Conservation (phyloP, 1,284 basidiomycete genomes). For the Apiotrichum veenhuisii region DNA sequence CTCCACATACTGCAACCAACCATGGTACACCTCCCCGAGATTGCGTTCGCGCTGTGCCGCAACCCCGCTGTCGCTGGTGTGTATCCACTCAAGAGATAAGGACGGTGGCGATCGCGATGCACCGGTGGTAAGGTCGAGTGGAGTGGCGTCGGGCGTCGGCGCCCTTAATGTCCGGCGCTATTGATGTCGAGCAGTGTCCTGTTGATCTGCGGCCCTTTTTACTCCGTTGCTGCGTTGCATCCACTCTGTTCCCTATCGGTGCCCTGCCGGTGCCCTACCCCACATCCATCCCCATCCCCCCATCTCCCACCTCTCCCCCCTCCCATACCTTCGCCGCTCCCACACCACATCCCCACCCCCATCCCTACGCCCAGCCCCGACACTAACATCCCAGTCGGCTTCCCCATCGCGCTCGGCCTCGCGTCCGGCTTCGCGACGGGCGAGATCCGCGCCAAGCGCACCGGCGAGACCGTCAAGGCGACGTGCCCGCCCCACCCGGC, state of each 20-base stretch:
- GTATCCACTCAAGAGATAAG: conserved; percentile 4
- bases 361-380: neutral
- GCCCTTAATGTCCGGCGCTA: no score
- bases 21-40: conserved; percentile 48
- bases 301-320: neutral
- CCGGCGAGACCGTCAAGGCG: conserved; percentile 4
- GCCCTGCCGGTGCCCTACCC: no score
- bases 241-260: no score
- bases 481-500: conserved; percentile 12
- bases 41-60: conserved; percentile 59
- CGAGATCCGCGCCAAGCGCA: conserved; percentile 26
- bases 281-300: no score
- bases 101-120: neutral
- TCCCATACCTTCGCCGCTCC: neutral
- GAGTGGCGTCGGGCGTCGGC: neutral
- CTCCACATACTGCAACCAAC: neutral
- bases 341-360: neutral
- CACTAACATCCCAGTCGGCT: conserved; percentile 50
- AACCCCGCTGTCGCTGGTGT: conserved; percentile 58
- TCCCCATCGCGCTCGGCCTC: conserved; percentile 60
- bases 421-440: conserved; percentile 54
- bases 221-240: no score
- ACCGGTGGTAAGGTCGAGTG: no score
- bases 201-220: no score
- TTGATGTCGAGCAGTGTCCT: no score